phyloP scores from a whole-genome alignment of 257 asterid genomes.

The Capsicum rhomboideum region DNA sequence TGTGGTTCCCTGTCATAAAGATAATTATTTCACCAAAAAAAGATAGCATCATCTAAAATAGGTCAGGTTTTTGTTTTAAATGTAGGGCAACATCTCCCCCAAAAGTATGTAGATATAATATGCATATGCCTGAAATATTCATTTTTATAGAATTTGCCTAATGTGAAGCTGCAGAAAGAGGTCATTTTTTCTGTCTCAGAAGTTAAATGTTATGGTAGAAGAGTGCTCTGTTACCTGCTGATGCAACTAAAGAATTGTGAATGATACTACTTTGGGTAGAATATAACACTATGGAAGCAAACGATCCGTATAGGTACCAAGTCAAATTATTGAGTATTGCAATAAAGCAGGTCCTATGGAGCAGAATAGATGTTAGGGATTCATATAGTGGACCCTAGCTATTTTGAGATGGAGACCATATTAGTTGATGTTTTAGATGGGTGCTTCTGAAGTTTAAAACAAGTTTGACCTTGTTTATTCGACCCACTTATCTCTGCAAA shows the following conservation, averaged over 20 bases:
- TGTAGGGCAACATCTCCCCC: neutral
- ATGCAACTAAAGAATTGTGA: neutral
- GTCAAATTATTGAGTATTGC: neutral
- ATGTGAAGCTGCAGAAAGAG: neutral
- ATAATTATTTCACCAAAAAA: neutral
- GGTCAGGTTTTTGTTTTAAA: neutral
- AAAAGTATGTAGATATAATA: neutral
- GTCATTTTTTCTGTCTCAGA: neutral
- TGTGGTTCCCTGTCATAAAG: neutral
- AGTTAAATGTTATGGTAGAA: neutral
- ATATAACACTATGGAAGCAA: neutral
- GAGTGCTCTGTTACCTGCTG: neutral
- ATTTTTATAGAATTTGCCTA: neutral
- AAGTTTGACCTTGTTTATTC: neutral
- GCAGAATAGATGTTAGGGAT: neutral
- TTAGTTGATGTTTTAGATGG: neutral
- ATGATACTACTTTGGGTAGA: neutral
- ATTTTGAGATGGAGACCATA: neutral
- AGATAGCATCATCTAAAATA: neutral
- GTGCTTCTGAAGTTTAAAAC: neutral
- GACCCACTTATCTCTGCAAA: neutral
- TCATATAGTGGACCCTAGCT: neutral
- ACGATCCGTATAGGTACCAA: neutral
- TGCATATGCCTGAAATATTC: neutral
- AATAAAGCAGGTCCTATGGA: neutral